Evolutionary conservation across 768 basidiomycete species (phyloP), one percentile per base, ranked within the genome.

Genomic region (Kwoniella europaea): DNA sequence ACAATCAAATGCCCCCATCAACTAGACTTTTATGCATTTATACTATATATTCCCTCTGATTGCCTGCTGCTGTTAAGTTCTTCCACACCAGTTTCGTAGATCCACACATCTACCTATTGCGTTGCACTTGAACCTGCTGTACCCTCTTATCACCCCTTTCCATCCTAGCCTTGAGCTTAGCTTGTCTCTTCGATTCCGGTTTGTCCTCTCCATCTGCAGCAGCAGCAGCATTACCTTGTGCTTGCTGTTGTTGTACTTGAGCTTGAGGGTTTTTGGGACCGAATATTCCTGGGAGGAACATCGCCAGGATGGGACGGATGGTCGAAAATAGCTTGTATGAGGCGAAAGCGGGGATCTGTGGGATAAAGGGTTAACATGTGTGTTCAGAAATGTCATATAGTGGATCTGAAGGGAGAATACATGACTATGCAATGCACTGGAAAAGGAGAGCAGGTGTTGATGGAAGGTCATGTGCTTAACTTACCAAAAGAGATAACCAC

Each of bases 61-160:
- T 35, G 7, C 5, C 7, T 6, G 35, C 7, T 35, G 5, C 7
- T 35, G 35, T 35, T 6, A 53, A 16, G 9, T 10, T n/a, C 35
- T 42, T 5, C 15, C 16, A 18, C 10, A n/a, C 41, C 18, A 7
- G 0, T 35, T 9, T 35, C 35, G 4, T 35, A 27, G 27, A 3
- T 27, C 27, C 27, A 27, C 35, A 1, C 0, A 35, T 35, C 35
- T 62, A 61, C 50, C 46, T 15, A 57, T 44, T 35, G 35, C 66
- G 63, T 52, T 59, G 55, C 50, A 71, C 70, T 42, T 79, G 74
- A 3, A 76, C 69, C 67, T 80, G 79, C 68, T 83, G 80, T 0
- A 83, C 74, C 67, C 82, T 67, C 72, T 83, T 83, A 62, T 83
- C 82, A 4, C 82, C 82, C 72, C 77, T 78, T 60, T 83, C 82